Conservation (phyloP, 768 basidiomycete species). For the Lyophyllum decastes region DNA sequence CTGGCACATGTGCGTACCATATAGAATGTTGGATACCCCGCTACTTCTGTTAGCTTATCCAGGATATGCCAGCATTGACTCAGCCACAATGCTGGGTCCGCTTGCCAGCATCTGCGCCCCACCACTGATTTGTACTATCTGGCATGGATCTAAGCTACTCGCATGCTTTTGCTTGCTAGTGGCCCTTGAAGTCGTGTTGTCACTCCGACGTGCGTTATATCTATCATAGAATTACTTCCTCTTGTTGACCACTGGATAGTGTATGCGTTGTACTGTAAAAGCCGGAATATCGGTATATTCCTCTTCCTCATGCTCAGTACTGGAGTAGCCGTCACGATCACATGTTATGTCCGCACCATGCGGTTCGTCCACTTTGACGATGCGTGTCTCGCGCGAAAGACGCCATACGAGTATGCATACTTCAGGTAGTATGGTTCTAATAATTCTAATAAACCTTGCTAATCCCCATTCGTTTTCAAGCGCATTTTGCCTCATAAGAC, state of each 20-base stretch:
- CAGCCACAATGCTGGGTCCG: background rate
- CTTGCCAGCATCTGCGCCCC: background rate
- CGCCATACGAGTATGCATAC: slow-evolving; percentile 5
- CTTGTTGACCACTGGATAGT: background rate
- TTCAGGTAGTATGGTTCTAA: too few species aligned
- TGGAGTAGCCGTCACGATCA: background rate
- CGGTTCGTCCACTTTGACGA: background rate
- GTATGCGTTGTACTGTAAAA: slow-evolving; percentile 12
- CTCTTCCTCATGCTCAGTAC: background rate
- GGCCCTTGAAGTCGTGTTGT: slow-evolving; percentile 11
- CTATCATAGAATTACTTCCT: background rate
- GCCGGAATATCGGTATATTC: slow-evolving; percentile 4
- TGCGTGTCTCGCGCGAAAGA: background rate
- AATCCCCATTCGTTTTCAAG: too few species aligned
- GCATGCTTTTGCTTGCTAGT: slow-evolving; percentile 1
- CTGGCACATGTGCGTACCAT: slow-evolving; percentile 4
- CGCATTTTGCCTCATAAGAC: too few species aligned
- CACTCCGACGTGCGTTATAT: slow-evolving; percentile 7
- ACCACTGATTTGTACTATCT: slow-evolving; percentile 1
- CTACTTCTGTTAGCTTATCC: background rate
- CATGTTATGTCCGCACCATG: background rate
- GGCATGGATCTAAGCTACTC: slow-evolving; percentile 4
- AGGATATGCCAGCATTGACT: background rate
- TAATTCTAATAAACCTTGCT: too few species aligned
- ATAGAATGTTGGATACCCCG: background rate